Base-by-base conservation (phyloP, 495 filamentous ascomycete species). In the Aspergillus ellipticus region DNA sequence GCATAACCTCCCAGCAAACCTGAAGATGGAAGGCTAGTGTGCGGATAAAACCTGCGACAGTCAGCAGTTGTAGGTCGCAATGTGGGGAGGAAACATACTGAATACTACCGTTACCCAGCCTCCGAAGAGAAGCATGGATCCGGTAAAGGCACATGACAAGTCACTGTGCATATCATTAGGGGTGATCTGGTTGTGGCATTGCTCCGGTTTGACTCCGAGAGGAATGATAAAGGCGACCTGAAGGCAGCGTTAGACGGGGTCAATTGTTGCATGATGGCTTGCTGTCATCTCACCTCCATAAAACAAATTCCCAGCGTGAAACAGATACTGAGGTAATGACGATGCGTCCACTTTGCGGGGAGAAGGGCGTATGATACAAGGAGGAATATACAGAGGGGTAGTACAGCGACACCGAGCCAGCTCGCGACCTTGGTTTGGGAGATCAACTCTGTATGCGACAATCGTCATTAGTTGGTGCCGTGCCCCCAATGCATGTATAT, bases 1-100 rank as follows among this genome's bases (percentile, higher is more conserved):
- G 86, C 5, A 93, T 84, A 17, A 95, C 77, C 66, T 97, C 90
- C 95, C 95, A 98, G 76, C 91, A 96, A 43, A 98, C 96, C 72
- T 97, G 95, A 11, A 98, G 82, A 69, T 98, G 94, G 53, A 98
- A 87, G 16, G 92, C 96, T 41, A 97, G 67, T 4, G 94, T 88
- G 49, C 94, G 85, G 43, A 97, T 77, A 71, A 97, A 96, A 69
- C 89, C 85, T 84, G 31, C 0, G 15, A 19, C 16, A 24, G 28
- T 62, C 47, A 63, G 58, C 55, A 33, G 37, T 26, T 39, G 37
- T 26, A 15, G 43, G 16, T 33, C 6, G 7, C 3, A 22, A 50
- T 16, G 35, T 46, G 3, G 11, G 0, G 20, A 29, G 39, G 2
- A 6, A 29, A 64, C 79, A 62, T 73, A 84, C 85, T 83, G 92